phyloP scores from a whole-genome alignment of 495 filamentous ascomycete genomes.

The Tuber magnatum region DNA sequence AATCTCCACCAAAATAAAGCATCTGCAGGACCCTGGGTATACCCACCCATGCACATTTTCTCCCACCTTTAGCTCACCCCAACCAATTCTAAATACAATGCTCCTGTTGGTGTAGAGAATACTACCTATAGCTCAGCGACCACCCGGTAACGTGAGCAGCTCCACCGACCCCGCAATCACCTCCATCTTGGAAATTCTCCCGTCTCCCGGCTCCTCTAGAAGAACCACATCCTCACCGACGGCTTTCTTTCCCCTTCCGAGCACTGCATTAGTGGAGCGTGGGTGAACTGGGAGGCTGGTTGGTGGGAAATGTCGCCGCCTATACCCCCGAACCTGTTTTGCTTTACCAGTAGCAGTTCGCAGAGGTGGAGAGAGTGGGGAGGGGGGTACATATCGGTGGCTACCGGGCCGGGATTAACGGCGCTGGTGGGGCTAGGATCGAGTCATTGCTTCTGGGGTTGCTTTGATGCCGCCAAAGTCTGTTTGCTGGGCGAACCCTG shows the following conservation, averaged over 20 bases:
- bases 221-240: slow-evolving; percentile 56
- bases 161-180: slow-evolving; percentile 82
- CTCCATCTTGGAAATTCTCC: slow-evolving; percentile 60
- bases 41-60: neutral
- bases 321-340: slow-evolving; percentile 6
- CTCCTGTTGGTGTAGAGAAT: too few species aligned
- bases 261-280: slow-evolving; percentile 54
- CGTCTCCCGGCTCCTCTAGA: slow-evolving; percentile 58
- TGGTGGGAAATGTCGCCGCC: slow-evolving; percentile 47
- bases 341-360: neutral
- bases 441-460: slow-evolving; percentile 84
- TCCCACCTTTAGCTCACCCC: too few species aligned
- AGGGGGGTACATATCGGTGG: slow-evolving; percentile 64
- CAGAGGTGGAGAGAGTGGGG: slow-evolving; percentile 41
- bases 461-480: slow-evolving; percentile 88
- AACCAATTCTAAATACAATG: neutral
- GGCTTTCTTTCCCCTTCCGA: slow-evolving; percentile 50
- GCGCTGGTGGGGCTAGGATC: slow-evolving; percentile 87
- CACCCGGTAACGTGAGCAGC: slow-evolving; percentile 81
- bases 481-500: slow-evolving; percentile 63
- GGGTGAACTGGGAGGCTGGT: slow-evolving; percentile 56
- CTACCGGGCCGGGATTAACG: slow-evolving; percentile 80
- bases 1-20: neutral
- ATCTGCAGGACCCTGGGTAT: neutral
- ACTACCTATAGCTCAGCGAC: too few species aligned